A percentile compares a stretch with the other conserved stretches of the same genome.
Evolutionary conservation across 208 protist genomes (phyloP).

Genomic region (Crithidia fasciculata): DNA sequence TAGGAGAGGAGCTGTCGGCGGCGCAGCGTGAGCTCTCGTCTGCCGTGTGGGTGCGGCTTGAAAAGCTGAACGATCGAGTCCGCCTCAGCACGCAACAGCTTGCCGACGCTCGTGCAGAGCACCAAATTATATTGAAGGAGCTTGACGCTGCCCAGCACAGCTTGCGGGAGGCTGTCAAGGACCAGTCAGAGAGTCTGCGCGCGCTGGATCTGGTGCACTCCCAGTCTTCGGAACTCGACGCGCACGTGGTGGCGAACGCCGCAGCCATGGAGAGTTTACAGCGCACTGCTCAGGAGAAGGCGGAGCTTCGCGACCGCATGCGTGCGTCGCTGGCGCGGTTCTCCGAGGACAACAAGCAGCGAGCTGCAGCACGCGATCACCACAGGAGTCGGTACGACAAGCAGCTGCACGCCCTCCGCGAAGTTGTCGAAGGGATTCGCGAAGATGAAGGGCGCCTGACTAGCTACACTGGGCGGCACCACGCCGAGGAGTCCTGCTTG

Average conservation of each 20-base stretch:
- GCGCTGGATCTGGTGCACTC: conserved; percentile 49
- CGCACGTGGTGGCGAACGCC: conserved; percentile 43
- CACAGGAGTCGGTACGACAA: conserved; percentile 29
- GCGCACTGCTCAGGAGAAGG: conserved; percentile 14
- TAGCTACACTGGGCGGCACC: conserved; percentile 2
- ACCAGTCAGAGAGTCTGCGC: conserved; percentile 50
- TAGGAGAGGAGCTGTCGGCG: conserved; percentile 50
- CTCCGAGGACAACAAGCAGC: conserved; percentile 21
- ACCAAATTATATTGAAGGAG: conserved; percentile 38
- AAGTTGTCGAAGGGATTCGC: conserved; percentile 10
- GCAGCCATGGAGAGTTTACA: conserved; percentile 39
- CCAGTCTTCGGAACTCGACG: conserved; percentile 38
- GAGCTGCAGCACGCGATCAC: conserved; percentile 19
- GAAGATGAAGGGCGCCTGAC: conserved; percentile 4
- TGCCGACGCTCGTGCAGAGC: conserved; percentile 38
- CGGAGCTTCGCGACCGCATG: conserved; percentile 23
- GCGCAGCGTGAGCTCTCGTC: conserved; percentile 39
- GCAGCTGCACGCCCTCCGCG: conserved; percentile 17
- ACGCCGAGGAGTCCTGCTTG: conserved; percentile 31
- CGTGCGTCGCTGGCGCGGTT: conserved; percentile 12
- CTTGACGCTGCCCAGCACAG: conserved; percentile 35
- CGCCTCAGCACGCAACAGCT: conserved; percentile 22
- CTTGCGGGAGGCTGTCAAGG: conserved; percentile 41
- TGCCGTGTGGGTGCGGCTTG: conserved; percentile 44
- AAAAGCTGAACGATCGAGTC: conserved; percentile 32